Conservation (phyloP, 257 asterid species). For the Scutellaria minor region DNA sequence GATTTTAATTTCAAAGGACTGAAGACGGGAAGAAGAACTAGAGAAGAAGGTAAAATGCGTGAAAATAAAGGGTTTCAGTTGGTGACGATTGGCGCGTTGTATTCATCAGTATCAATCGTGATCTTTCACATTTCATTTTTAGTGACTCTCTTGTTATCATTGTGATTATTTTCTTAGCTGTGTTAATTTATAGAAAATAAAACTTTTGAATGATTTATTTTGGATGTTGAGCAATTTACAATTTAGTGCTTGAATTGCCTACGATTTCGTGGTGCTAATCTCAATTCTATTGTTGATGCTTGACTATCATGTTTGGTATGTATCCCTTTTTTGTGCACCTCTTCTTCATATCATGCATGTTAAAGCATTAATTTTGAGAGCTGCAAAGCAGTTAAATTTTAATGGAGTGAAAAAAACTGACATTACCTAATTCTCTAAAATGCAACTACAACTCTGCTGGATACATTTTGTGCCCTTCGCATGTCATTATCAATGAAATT, state of each 20-base stretch:
- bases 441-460: conserved; percentile 86
- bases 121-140: conserved; percentile 73
- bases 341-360: conserved; percentile 8
- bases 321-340: background rate
- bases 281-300: background rate
- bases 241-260: background rate
- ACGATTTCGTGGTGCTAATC: conserved; percentile 2
- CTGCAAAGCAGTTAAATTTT: background rate
- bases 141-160: conserved; percentile 52
- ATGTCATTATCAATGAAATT: conserved; percentile 67
- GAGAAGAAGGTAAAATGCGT: no score
- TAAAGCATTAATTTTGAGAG: background rate
- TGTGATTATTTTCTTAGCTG: background rate
- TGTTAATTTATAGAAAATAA: background rate
- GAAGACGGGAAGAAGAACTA: no score
- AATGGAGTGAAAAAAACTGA: no score
- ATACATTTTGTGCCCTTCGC: conserved; percentile 83
- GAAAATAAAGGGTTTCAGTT: conserved; percentile 62
- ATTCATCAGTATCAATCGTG: conserved; percentile 82
- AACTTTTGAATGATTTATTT: background rate
- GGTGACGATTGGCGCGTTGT: conserved; percentile 34
- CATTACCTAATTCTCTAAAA: background rate
- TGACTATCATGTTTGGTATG: no score
- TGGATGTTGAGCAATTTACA: background rate
- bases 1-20: no score